Percentiles rank a stretch among this genome's conserved stretches.
Conservation (phyloP, 225 moss, liverwort and hornwort genomes). For the Sphagnum tenellum region DNA sequence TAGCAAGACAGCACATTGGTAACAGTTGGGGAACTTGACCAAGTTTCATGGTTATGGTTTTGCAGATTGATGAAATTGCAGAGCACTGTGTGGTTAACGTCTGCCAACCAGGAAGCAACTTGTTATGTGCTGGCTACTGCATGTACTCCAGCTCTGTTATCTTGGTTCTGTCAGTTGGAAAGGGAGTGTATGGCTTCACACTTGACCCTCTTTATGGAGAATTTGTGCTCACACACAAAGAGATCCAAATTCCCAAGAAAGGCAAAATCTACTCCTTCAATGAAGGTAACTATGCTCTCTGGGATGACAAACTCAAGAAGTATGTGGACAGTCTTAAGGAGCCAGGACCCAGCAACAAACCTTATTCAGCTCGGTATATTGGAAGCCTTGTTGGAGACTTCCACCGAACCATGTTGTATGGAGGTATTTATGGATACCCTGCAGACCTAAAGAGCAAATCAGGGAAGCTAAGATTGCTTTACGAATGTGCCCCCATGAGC, state of each 20-base stretch:
- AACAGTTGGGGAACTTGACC: too few relatives aligned
- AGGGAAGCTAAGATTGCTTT: constrained; percentile 79
- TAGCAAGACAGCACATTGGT: too few relatives aligned
- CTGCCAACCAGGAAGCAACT: constrained; percentile 84
- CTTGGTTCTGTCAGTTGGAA: constrained; percentile 70
- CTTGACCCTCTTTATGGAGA: constrained; percentile 83
- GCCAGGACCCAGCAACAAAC: constrained; percentile 55
- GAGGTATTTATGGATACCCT: constrained; percentile 86
- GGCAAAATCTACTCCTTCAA: constrained; percentile 84
- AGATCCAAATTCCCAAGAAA: constrained; percentile 66
- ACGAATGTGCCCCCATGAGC: constrained; percentile 97
- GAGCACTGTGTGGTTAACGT: constrained; percentile 78
- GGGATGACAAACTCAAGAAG: constrained; percentile 84
- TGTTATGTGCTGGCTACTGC: constrained; percentile 83
- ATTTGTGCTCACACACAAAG: constrained; percentile 67
- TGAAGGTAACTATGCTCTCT: constrained; percentile 81
- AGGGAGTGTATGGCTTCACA: constrained; percentile 86
- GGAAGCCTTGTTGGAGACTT: constrained; percentile 85
- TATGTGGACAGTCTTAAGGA: constrained; percentile 73
- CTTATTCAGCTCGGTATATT: constrained; percentile 87
- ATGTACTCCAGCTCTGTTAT: constrained; percentile 97
- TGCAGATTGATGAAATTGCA: constrained; percentile 63
- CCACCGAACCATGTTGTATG: constrained; percentile 82
- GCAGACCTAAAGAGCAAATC: constrained; percentile 63
- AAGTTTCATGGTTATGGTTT: neutral